A percentile compares a stretch with the other conserved stretches of the same genome.
phyloP scores from a whole-genome alignment of 2,329 filamentous ascomycete genomes.

The Trichocomaceae sp. region DNA sequence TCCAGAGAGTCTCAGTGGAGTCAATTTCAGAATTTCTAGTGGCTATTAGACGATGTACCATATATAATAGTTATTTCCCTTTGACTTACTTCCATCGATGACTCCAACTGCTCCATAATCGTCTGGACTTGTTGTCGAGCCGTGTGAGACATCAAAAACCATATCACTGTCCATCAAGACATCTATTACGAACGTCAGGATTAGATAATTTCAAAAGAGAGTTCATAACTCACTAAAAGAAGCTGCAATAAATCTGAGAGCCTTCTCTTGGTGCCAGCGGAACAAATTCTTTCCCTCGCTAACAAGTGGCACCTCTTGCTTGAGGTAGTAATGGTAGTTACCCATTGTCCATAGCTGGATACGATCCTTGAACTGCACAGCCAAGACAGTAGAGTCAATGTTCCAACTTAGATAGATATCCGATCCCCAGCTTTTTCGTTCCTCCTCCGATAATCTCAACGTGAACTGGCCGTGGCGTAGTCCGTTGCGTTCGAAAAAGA shows the following conservation, averaged over 20 bases:
- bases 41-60: conserved; percentile 16
- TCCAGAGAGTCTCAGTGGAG: conserved; percentile 75
- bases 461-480: conserved; percentile 90
- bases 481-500: conserved; percentile 97
- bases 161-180: conserved; percentile 59
- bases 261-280: conserved; percentile 79
- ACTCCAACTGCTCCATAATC: conserved; percentile 77
- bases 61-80: not conserved
- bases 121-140: conserved; percentile 61
- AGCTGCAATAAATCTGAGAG: conserved; percentile 59
- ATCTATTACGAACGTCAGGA: conserved; percentile 23
- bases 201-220: conserved; percentile 5
- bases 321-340: conserved; percentile 97
- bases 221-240: conserved; percentile 40
- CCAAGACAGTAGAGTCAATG: conserved; percentile 80
- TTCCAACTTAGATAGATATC: conserved; percentile 76
- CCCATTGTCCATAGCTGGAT: conserved; percentile 95
- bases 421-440: conserved; percentile 49
- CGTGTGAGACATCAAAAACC: conserved; percentile 60
- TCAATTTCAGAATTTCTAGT: conserved; percentile 64
- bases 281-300: conserved; percentile 17
- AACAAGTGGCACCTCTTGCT: conserved; percentile 66
- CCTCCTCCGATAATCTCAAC: conserved; percentile 60
- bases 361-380: conserved; percentile 65
- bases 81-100: conserved; percentile 64